These are phyloP conservation scores for Amniculicola lignicola DNA, from an alignment of 495 filamentous ascomycete genomes.

Conservation along the genomic window DNA sequence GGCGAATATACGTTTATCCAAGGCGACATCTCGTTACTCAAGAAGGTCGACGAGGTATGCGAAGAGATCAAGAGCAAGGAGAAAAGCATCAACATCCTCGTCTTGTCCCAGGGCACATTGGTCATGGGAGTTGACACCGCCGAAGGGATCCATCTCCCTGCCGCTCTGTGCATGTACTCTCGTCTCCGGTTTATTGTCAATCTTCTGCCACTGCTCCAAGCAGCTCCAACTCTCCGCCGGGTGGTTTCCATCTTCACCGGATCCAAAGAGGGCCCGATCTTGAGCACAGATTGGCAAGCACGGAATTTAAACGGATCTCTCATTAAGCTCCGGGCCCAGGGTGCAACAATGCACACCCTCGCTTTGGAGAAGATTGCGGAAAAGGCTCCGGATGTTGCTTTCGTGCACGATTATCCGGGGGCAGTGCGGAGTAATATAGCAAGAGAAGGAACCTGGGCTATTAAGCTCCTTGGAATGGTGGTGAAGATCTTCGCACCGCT, in stretches of 20 bases:
- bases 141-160: slow-evolving; percentile 33
- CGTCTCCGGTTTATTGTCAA: slow-evolving; percentile 46
- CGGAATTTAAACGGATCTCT: slow-evolving; percentile 34
- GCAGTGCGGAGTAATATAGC: slow-evolving; percentile 46
- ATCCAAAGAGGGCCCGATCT: slow-evolving; percentile 54
- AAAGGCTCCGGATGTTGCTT: slow-evolving; percentile 50
- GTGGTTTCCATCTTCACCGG: slow-evolving; percentile 57
- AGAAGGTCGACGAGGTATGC: slow-evolving; percentile 57
- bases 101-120: slow-evolving; percentile 51
- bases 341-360: slow-evolving; percentile 50
- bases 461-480: background rate
- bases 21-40: slow-evolving; percentile 55
- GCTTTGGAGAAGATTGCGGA: slow-evolving; percentile 49
- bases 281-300: slow-evolving; percentile 48
- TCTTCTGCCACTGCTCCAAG: slow-evolving; percentile 57
- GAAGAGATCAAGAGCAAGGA: slow-evolving; percentile 53
- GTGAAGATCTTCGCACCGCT: slow-evolving; percentile 35
- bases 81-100: slow-evolving; percentile 56
- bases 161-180: slow-evolving; percentile 25
- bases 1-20: slow-evolving; percentile 55
- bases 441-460: slow-evolving; percentile 24
- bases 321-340: slow-evolving; percentile 44
- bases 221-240: slow-evolving; percentile 39
- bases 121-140: slow-evolving; percentile 32
- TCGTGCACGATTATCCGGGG: slow-evolving; percentile 60